Percentiles rank a stretch among this genome's conserved stretches.
Evolutionary conservation across 345 rosid species (phyloP).

Genomic region (Syzygium aqueum): DNA sequence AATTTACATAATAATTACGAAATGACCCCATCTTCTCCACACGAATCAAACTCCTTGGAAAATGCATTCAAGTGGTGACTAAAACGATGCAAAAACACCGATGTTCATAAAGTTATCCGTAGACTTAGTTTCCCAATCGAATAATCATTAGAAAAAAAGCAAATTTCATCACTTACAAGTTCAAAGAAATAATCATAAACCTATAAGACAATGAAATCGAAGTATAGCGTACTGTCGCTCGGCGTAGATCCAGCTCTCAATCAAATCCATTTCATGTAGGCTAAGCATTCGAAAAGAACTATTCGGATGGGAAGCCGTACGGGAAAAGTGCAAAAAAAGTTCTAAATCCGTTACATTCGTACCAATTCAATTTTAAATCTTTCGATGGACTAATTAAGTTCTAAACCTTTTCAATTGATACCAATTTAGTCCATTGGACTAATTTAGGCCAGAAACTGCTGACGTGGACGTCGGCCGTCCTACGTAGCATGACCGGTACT

Average conservation of each 20-base stretch:
- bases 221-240: not conserved
- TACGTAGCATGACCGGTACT: no score
- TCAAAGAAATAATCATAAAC: not conserved
- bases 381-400: no score
- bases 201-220: not conserved
- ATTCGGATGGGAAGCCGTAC: not conserved
- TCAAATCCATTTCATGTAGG: not conserved
- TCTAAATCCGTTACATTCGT: no score
- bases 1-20: not conserved
- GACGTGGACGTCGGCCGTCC: no score
- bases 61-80: not conserved
- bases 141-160: not conserved
- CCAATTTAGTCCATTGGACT: no score
- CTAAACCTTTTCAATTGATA: no score
- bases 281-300: not conserved
- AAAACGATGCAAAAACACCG: not conserved
- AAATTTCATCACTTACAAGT: not conserved
- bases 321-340: no score
- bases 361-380: no score
- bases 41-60: not conserved
- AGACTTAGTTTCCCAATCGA: not conserved
- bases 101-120: not conserved
- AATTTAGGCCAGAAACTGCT: no score
- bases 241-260: fast-evolving
- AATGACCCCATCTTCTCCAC: not conserved